Percentiles rank a stretch among this genome's conserved stretches.
Evolutionary conservation across 2,329 filamentous ascomycete species (phyloP).

Genomic region (Cytospora chrysosperma): DNA sequence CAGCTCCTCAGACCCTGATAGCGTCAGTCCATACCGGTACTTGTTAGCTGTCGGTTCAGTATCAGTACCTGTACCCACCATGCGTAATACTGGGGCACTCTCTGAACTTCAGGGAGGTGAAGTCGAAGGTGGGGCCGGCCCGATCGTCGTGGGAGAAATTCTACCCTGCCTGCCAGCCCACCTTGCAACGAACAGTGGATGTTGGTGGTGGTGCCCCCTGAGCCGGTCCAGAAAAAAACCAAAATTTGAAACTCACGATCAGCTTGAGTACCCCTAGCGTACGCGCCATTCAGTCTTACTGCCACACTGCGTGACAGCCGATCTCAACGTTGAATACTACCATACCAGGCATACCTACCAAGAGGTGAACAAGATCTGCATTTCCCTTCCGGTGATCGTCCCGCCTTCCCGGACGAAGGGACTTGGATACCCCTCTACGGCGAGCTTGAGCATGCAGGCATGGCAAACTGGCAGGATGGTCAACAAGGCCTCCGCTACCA

Average conservation of each 20-base stretch:
- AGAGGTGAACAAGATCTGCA: not conserved
- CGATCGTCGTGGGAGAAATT: not conserved
- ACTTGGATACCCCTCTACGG: no score
- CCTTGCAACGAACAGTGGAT: not conserved
- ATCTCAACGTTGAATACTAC: not conserved
- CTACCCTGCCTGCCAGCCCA: not conserved
- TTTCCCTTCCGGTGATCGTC: not conserved
- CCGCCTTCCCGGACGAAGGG: not conserved
- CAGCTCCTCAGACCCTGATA: not conserved
- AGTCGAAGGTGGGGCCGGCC: not conserved
- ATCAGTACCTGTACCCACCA: no score
- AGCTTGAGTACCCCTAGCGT: not conserved
- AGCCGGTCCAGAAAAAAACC: not conserved
- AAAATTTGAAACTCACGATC: not conserved
- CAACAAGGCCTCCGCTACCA: no score
- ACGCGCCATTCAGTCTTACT: not conserved
- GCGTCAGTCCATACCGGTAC: not conserved
- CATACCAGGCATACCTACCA: not conserved
- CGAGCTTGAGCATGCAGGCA: no score
- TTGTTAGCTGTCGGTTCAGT: no score
- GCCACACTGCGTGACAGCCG: not conserved
- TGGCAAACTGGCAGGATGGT: no score
- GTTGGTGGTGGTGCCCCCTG: not conserved
- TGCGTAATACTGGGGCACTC: no score
- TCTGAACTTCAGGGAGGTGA: not conserved